Conservation (phyloP, 2,329 filamentous ascomycete species). For the Alternaria solani region DNA sequence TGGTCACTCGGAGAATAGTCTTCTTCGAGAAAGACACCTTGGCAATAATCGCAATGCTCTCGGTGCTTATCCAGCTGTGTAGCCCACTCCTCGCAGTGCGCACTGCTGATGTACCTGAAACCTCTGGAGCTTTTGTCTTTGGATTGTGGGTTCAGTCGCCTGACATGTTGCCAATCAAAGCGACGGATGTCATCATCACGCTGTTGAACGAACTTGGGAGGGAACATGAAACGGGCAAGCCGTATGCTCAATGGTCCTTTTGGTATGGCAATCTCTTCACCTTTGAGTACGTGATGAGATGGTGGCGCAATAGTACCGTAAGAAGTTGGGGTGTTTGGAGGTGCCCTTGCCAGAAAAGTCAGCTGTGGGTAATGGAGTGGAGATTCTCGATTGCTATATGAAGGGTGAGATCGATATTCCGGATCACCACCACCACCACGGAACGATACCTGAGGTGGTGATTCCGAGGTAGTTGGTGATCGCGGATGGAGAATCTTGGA, state of each 20-base stretch:
- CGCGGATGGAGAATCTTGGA: neutral
- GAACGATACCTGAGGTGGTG: neutral
- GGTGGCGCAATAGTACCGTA: neutral
- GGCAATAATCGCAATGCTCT: conserved; percentile 7
- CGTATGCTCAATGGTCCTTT: neutral
- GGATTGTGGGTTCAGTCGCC: neutral
- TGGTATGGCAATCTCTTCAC: neutral
- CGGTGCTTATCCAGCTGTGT: conserved; percentile 5
- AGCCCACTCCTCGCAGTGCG: conserved; percentile 1
- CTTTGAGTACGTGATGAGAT: no score
- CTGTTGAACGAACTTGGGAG: neutral
- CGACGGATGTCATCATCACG: neutral
- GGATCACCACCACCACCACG: neutral
- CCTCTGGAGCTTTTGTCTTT: neutral
- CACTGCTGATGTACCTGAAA: conserved; percentile 1
- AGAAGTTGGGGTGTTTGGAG: neutral
- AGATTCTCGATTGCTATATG: neutral
- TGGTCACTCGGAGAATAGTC: neutral
- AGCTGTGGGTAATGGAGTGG: neutral
- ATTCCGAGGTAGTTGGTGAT: no score
- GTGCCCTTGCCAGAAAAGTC: neutral
- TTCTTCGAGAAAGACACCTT: neutral
- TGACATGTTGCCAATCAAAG: conserved; percentile 5
- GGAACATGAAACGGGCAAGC: neutral
- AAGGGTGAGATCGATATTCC: neutral